These are phyloP conservation scores for Cryptococcus neoformans DNA, from an alignment of 1,284 basidiomycete genomes.

Conservation along the genomic window DNA sequence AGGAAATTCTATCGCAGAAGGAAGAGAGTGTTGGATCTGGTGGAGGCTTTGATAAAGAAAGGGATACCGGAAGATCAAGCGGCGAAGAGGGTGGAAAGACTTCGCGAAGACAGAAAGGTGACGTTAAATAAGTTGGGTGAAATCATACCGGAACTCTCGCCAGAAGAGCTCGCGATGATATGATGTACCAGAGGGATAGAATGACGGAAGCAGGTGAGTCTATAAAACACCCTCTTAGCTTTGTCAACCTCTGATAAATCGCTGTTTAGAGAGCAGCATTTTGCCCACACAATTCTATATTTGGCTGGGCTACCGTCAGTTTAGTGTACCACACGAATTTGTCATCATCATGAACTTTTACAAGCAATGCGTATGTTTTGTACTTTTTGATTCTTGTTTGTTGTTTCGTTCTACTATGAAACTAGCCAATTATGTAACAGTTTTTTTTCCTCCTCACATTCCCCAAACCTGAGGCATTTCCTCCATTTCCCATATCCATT, in stretches of 20 bases:
- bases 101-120: neutral
- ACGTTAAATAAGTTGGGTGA: slow-evolving; percentile 1
- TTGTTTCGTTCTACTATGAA: too few species aligned
- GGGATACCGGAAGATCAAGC: neutral
- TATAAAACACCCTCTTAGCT: too few species aligned
- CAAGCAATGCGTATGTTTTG: too few species aligned
- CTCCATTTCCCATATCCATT: slow-evolving; percentile 65
- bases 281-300: slow-evolving; percentile 7
- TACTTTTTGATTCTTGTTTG: too few species aligned
- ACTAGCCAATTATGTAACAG: too few species aligned
- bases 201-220: neutral
- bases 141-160: neutral
- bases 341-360: too few species aligned
- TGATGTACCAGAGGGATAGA: neutral
- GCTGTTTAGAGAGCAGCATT: neutral
- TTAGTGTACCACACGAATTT: too few species aligned
- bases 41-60: neutral
- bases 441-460: too few species aligned
- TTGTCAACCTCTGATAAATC: neutral
- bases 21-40: slow-evolving; percentile 2
- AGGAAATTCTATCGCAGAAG: neutral
- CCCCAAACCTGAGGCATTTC: slow-evolving; percentile 53
- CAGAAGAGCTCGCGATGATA: neutral
- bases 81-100: neutral
- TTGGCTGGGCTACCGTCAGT: too few species aligned